Conservation (phyloP, 176 grass and related monocot genomes). For the Rhynchospora tenuis region DNA sequence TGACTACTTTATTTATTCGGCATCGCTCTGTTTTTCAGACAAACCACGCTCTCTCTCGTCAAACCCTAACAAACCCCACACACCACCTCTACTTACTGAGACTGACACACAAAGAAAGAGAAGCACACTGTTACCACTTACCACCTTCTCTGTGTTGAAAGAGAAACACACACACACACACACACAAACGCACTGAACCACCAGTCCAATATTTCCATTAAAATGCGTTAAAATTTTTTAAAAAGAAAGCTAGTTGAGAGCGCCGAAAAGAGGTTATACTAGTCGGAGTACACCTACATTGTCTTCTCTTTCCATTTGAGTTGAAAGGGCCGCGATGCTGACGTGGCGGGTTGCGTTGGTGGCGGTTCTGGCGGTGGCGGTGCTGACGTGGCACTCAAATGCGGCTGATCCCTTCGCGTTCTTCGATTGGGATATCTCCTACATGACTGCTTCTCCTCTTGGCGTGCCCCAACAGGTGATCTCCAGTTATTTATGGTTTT, state of each 20-base stretch:
- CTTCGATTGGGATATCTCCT: conserved; percentile 92
- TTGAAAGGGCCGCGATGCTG: conserved; percentile 23
- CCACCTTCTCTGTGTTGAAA: not conserved
- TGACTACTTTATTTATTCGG: conserved; percentile 7
- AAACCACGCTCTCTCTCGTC: not conserved
- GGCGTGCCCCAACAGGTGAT: conserved; percentile 63
- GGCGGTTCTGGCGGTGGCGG: conserved; percentile 14
- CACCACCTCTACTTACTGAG: not conserved
- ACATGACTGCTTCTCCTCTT: conserved; percentile 74
- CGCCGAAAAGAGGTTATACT: not conserved
- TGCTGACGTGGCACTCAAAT: conserved; percentile 24
- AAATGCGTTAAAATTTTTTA: not conserved
- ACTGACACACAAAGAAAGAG: not conserved
- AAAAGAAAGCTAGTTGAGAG: not conserved
- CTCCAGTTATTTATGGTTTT: not conserved
- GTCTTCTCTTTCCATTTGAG: not conserved
- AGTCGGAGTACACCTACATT: conserved; percentile 1
- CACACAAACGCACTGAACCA: not conserved
- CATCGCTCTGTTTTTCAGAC: not conserved
- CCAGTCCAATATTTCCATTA: not conserved
- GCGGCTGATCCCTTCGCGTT: conserved; percentile 58
- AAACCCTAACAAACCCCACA: conserved; percentile 5
- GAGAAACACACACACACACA: not conserved
- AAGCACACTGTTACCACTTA: not conserved
- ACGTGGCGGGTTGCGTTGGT: not conserved